Evolutionary conservation across 1,139 yeast genomes (phyloP).

Genomic region (Candida sp.): DNA sequence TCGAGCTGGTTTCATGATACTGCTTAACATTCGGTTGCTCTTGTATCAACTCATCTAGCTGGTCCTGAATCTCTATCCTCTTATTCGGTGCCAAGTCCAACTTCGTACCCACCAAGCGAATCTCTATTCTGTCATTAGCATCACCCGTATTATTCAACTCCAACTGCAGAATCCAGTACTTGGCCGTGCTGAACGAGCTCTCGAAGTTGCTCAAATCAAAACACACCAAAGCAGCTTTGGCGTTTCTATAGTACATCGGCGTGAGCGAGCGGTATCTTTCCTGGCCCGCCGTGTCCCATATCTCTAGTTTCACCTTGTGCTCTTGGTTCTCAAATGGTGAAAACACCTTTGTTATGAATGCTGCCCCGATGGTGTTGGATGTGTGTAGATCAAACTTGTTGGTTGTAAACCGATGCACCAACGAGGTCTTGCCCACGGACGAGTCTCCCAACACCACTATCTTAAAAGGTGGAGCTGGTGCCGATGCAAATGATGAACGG

Average conservation of each 20-base stretch:
- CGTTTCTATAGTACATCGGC: conserved; percentile 54
- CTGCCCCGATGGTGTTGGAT: conserved; percentile 55
- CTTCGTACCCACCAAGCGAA: conserved; percentile 43
- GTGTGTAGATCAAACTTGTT: conserved; percentile 39
- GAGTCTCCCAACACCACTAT: conserved; percentile 51
- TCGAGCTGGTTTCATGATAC: conserved; percentile 49
- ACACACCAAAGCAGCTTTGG: conserved; percentile 45
- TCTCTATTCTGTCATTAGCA: conserved; percentile 19
- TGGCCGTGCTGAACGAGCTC: conserved; percentile 41
- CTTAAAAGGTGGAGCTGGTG: conserved; percentile 30
- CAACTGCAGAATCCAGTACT: conserved; percentile 51
- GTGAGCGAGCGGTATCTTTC: conserved; percentile 51
- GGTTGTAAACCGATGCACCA: conserved; percentile 47
- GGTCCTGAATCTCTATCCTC: conserved; percentile 4
- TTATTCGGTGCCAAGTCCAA: conserved; percentile 19
- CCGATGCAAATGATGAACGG: conserved; percentile 4
- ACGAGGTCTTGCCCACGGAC: conserved; percentile 51
- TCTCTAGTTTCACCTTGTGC: conserved; percentile 38
- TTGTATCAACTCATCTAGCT: conserved; percentile 14
- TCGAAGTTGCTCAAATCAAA: conserved; percentile 38
- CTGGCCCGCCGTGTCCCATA: conserved; percentile 61
- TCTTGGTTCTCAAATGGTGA: conserved; percentile 19
- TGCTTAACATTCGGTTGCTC: conserved; percentile 7
- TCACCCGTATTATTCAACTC: conserved; percentile 26
- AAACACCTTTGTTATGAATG: conserved; percentile 45